These are phyloP conservation scores for Colletotrichum limetticola DNA, from an alignment of 2,329 filamentous ascomycete species.

Conservation along the genomic window DNA sequence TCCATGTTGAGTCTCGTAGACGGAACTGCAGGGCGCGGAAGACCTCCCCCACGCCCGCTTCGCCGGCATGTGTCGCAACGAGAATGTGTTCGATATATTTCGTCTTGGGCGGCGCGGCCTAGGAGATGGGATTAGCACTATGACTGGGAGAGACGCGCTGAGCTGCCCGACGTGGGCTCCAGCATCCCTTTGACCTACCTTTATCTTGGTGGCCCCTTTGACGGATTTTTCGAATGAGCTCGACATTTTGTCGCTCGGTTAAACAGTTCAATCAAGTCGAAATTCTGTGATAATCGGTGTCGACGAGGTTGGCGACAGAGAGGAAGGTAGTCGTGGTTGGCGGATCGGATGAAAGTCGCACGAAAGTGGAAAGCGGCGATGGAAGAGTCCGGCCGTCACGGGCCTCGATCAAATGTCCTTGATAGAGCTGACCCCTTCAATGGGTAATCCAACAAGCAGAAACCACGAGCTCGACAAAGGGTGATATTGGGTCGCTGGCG, in stretches of 20 bases:
- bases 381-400: conserved; percentile 23
- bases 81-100: conserved; percentile 99
- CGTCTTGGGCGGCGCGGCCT: conserved; percentile 86
- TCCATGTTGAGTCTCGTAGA: conserved; percentile 97
- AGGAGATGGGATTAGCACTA: conserved; percentile 33
- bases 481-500: neutral
- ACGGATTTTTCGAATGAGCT: conserved; percentile 98
- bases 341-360: conserved; percentile 32
- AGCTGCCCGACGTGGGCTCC: neutral
- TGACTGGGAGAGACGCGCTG: conserved; percentile 5
- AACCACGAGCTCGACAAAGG: neutral
- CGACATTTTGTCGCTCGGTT: conserved; percentile 65
- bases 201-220: conserved; percentile 98
- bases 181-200: conserved; percentile 63
- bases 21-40: conserved; percentile 91
- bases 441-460: neutral
- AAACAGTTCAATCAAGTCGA: neutral
- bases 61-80: conserved; percentile 92
- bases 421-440: neutral
- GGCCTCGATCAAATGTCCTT: conserved; percentile 15
- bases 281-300: conserved; percentile 4
- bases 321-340: conserved; percentile 17
- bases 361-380: neutral
- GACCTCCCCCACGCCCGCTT: conserved; percentile 94
- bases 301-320: conserved; percentile 37